Base-by-base conservation (phyloP, 2,329 filamentous ascomycete genomes). In the Grosmannia huntii region DNA sequence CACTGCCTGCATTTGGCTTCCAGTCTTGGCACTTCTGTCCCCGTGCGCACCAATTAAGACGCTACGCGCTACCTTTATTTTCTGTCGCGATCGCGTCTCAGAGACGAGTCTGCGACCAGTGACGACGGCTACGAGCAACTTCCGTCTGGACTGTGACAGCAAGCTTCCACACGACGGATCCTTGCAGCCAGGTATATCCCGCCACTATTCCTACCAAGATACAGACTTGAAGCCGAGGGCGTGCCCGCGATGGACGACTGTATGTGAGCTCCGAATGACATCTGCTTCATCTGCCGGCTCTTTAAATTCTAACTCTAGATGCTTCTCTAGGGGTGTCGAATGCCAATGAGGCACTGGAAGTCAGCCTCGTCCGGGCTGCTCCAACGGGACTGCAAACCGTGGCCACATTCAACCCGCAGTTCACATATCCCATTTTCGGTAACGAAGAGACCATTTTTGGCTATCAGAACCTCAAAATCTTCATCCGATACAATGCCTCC, bases 381-480 rank as follows among this genome's bases (percentile, higher is more conserved):
- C 70, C 74, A 21, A 71, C 71, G 9, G 75, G 76, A 62, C 67
- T 80, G 55, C 82, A 80, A 65, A 80, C 78, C 36, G 73, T 86
- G 64, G 78, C 81, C 28, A 80, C 81, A 31, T 97, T 99, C 71
- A 79, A 89, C 61, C 95, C 94, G 0, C 81, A 82, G 67, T 95
- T 91, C 70, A 96, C 92, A 21, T 96, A 97, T 71, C 77, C 89
- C 1, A 87, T 99, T 62, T 96, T 97, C 65, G 90, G 90, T 66
- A 87, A 97, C n/a, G 86, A 94, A 10, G 90, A 99, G 71, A 81
- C 80, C 33, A 92, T 97, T 63, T 91, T 95, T 65, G 92, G 92
- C 44, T 96, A 96, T 76, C 85, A 90, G 68, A 83, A 84, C 57
- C 79, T 96, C 58, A 83, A 83, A 63, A 85, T 97, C 67, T 81